phyloP scores from a whole-genome alignment of 2,329 filamentous ascomycete genomes.

The Cadophora luteo-olivacea region DNA sequence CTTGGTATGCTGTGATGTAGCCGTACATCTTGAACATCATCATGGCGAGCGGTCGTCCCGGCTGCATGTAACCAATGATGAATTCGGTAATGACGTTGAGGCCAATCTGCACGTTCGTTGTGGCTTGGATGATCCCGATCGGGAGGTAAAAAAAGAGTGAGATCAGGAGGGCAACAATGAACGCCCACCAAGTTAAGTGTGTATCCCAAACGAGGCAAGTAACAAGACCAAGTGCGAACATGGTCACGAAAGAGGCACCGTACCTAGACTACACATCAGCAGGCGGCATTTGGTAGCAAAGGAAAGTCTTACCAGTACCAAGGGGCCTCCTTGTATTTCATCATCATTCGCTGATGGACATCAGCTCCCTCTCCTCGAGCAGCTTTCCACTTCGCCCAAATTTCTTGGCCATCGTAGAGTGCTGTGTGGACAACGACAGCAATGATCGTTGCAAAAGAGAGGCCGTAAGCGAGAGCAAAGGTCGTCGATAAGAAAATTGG shows the following conservation, averaged over 20 bases:
- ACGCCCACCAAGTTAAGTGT: conserved; percentile 45
- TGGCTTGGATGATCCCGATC: conserved; percentile 52
- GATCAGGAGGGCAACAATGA: conserved; percentile 44
- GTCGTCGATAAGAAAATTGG: conserved; percentile 70
- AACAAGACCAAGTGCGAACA: conserved; percentile 52
- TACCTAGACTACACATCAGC: conserved; percentile 25
- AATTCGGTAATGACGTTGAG: conserved; percentile 57
- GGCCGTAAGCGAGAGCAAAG: conserved; percentile 60
- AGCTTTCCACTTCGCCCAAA: conserved; percentile 54
- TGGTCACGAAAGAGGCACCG: conserved; percentile 50
- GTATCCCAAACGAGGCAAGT: conserved; percentile 36
- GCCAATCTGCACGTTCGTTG: conserved; percentile 56
- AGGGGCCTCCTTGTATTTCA: conserved; percentile 60
- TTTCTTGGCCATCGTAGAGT: conserved; percentile 70
- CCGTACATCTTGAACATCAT: conserved; percentile 82
- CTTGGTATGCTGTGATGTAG: conserved; percentile 55
- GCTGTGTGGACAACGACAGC: conserved; percentile 67
- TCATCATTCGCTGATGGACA: conserved; percentile 61
- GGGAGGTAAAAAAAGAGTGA: conserved; percentile 42
- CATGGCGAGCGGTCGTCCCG: conserved; percentile 72
- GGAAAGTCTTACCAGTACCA: conserved; percentile 60
- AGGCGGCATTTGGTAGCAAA: background rate
- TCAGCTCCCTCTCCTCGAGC: conserved; percentile 51
- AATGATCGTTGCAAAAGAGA: conserved; percentile 71
- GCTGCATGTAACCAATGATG: conserved; percentile 55